Evolutionary conservation across 345 rosid species (phyloP).

Genomic region (Jatropha curcas): DNA sequence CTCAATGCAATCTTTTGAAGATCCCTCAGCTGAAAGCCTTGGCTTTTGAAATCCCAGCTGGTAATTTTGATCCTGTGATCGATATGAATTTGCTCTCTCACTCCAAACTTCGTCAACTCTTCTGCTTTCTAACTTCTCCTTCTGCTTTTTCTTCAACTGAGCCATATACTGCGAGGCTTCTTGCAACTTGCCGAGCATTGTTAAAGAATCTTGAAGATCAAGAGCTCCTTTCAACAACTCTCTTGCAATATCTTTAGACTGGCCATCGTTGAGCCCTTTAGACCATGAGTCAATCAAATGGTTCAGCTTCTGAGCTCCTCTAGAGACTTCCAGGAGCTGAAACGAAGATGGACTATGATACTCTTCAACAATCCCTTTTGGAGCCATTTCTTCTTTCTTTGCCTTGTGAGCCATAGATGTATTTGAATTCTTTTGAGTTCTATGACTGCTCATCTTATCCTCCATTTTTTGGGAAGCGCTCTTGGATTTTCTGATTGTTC

Average conservation of each 20-base stretch:
- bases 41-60: slow-evolving; percentile 31
- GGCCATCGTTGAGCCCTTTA: slow-evolving; percentile 42
- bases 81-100: slow-evolving; percentile 37
- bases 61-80: slow-evolving; percentile 31
- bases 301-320: slow-evolving; percentile 82
- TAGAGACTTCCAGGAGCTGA: slow-evolving; percentile 75
- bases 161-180: slow-evolving; percentile 57
- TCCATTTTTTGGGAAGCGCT: slow-evolving; percentile 42
- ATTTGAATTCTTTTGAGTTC: slow-evolving; percentile 26
- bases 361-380: slow-evolving; percentile 28
- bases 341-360: slow-evolving; percentile 42
- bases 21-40: slow-evolving; percentile 42
- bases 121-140: slow-evolving; percentile 28
- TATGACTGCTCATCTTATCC: slow-evolving; percentile 30
- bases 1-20: slow-evolving; percentile 55
- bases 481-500: slow-evolving; percentile 66
- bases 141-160: slow-evolving; percentile 49
- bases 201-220: slow-evolving; percentile 81
- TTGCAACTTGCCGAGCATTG: slow-evolving; percentile 74
- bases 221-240: slow-evolving; percentile 81
- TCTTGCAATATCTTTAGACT: slow-evolving; percentile 60
- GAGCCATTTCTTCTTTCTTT: slow-evolving; percentile 31
- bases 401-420: slow-evolving; percentile 19
- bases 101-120: slow-evolving; percentile 37
- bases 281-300: slow-evolving; percentile 65